phyloP scores from a whole-genome alignment of 208 protist genomes.

The Acanthamoeba rhysodes region DNA sequence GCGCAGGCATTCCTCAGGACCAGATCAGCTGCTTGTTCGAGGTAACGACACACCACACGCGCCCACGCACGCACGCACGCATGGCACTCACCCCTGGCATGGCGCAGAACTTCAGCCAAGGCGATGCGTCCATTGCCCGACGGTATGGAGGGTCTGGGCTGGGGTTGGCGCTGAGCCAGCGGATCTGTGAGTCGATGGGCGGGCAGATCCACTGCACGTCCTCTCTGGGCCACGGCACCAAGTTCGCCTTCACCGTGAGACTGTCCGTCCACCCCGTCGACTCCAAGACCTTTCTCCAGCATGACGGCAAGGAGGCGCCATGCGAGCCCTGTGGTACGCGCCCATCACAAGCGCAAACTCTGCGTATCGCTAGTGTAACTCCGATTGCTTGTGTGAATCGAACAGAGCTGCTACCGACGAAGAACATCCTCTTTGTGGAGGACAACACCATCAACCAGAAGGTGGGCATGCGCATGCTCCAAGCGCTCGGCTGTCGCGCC shows the following conservation, averaged over 20 bases:
- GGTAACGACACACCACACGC: background rate
- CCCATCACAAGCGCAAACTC: no score
- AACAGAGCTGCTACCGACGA: background rate
- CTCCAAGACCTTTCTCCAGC: background rate
- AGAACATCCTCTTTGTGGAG: constrained; percentile 50
- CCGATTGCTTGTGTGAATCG: no score
- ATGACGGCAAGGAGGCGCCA: background rate
- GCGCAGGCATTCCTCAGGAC: constrained; percentile 81
- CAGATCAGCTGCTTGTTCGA: constrained; percentile 72
- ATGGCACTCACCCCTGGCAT: background rate
- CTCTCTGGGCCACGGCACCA: constrained; percentile 9
- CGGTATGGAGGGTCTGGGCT: constrained; percentile 40
- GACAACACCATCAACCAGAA: constrained; percentile 68
- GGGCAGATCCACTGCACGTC: background rate
- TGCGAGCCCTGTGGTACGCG: constrained; percentile 11
- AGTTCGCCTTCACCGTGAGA: constrained; percentile 44
- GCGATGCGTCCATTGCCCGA: background rate
- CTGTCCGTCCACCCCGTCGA: constrained; percentile 4
- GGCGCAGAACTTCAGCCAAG: constrained; percentile 57
- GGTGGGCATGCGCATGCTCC: constrained; percentile 65
- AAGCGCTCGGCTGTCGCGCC: constrained; percentile 9
- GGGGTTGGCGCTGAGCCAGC: constrained; percentile 33
- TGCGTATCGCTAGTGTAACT: no score
- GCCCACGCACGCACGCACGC: background rate
- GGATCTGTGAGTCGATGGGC: constrained; percentile 55